Evolutionary conservation across 345 rosid genomes (phyloP).

Genomic region (Moringa oleifera): DNA sequence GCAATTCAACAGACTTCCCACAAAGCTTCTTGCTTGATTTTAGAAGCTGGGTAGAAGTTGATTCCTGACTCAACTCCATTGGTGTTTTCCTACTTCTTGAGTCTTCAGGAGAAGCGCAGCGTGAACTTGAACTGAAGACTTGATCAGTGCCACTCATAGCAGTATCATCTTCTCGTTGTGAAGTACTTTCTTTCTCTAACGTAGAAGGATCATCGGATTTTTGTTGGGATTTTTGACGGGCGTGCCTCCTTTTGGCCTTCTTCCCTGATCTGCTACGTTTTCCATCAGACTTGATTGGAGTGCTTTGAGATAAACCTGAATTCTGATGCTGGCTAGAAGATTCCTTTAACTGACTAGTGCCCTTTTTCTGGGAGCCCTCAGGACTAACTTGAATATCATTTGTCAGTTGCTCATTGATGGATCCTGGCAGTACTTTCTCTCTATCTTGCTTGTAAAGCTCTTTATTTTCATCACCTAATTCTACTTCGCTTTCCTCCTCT

Average conservation of each 20-base stretch:
- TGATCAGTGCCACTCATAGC: conserved; percentile 91
- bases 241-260: conserved; percentile 93
- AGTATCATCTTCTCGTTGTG: conserved; percentile 74
- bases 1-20: conserved; percentile 51
- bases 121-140: conserved; percentile 71
- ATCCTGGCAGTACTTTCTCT: conserved; percentile 38
- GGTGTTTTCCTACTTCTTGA: conserved; percentile 81
- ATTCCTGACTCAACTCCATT: conserved; percentile 52
- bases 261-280: conserved; percentile 81
- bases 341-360: conserved; percentile 37
- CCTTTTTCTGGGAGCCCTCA: conserved; percentile 44
- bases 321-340: conserved; percentile 46
- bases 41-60: conserved; percentile 42
- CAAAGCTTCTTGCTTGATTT: conserved; percentile 47
- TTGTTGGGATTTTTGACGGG: conserved; percentile 57
- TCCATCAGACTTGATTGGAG: conserved; percentile 46
- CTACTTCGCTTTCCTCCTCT: conserved; percentile 55
- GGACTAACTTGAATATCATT: conserved; percentile 47
- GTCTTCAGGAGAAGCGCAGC: conserved; percentile 77
- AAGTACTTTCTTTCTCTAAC: conserved; percentile 63
- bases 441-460: conserved; percentile 33
- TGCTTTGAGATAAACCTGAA: conserved; percentile 46
- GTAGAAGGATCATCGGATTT: conserved; percentile 56
- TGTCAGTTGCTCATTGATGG: conserved; percentile 42
- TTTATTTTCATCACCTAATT: conserved; percentile 45